Base-by-base conservation (phyloP, 345 rosid species). In the Erysimum cheiranthoides region DNA sequence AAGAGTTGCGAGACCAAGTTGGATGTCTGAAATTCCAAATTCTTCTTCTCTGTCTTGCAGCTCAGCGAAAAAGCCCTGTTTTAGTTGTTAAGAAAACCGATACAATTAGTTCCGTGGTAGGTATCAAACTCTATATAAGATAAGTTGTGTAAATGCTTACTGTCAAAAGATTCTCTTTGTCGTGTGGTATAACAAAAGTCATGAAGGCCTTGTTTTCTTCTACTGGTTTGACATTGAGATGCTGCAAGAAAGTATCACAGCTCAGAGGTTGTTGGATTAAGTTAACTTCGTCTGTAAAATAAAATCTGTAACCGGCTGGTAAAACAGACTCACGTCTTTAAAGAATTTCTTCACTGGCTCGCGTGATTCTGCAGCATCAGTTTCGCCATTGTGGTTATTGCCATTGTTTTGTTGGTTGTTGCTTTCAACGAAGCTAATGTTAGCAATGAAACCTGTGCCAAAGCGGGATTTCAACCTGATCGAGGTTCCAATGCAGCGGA, bases 1-100 rank as follows among this genome's bases (percentile, higher is more conserved):
- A 1, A 94, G 95, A n/a, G 97, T 92, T 21, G 98, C 75, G 8
- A 94, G 94, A 60, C 97, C 90, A 18, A 91, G 91, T 70, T 94
- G 98, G 73, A 94, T 85, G 73, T 94, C 97, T 17, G 92, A 77
- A 73, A 94, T 86, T 45, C 90, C 86, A 46, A 90, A 86, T 61
- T 89, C 93, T 5, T 32, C 16, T 76, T 83, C 87, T 74, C 86
- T 89, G 47, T 79, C 90, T 86, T 90, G 87, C 30, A 90, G 90
- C 84, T 90, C 98, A 72, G 64, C 80, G 49, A 94, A 89, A 42
- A 86, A 87, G 0, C 65, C 57, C 97, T 90, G 82, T 74, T 53
- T 27, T 27, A 11, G 36, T 65, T 66, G 9, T 73, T 73, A 28
- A 39, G 14, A 21, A 77, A 56, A 21, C 13, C 4, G 28, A 54